Conservation (phyloP, 208 protist genomes). For the Wallacemonas sp. region DNA sequence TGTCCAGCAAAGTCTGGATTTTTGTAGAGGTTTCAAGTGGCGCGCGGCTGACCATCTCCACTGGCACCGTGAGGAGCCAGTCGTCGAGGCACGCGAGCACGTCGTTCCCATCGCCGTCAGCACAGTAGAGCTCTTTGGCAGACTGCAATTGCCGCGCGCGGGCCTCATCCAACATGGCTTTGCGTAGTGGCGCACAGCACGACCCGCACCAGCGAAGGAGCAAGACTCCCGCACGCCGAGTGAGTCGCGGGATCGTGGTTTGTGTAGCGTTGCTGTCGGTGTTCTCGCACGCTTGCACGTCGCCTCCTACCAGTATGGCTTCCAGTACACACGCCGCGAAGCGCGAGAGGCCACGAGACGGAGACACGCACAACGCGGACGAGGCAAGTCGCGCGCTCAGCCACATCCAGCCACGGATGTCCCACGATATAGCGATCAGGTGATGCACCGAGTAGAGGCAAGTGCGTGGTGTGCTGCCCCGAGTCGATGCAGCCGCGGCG, state of each 20-base stretch:
- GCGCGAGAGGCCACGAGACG: no score
- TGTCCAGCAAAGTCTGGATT: not conserved
- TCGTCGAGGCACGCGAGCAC: not conserved
- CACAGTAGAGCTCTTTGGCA: not conserved
- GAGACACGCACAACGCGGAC: not conserved
- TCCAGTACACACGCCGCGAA: no score
- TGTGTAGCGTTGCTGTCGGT: no score
- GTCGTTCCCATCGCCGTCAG: not conserved
- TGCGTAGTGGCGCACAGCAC: not conserved
- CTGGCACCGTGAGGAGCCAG: constrained; percentile 3
- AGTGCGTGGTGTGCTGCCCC: no score
- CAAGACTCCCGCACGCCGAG: not conserved
- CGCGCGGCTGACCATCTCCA: not conserved
- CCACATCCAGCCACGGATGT: not conserved
- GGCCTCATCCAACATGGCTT: not conserved
- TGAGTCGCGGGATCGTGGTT: not conserved
- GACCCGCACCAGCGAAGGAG: not conserved
- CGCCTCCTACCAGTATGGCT: no score
- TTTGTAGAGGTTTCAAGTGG: not conserved
- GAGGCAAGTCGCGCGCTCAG: not conserved
- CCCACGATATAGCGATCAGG: not conserved
- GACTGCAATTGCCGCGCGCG: not conserved
- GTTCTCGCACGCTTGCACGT: no score
- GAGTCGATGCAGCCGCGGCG: no score
- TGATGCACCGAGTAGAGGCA: constrained; percentile 1